Base-by-base conservation (phyloP, 2,329 filamentous ascomycete genomes). In the Elsinoe arachidis region DNA sequence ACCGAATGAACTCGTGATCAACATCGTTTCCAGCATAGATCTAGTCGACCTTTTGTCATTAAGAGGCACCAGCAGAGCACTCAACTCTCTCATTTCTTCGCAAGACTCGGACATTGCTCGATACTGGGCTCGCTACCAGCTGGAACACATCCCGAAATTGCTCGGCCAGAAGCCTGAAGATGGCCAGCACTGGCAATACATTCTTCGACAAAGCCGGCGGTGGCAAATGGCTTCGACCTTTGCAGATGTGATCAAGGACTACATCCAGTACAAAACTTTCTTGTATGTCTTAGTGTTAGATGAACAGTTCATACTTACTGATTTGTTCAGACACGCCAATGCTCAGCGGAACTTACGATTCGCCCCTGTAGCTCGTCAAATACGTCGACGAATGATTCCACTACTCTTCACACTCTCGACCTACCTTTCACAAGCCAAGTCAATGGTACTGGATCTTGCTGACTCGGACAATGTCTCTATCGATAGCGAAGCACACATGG, bases 261-360 rank as follows among this genome's bases (percentile, higher is more conserved):
- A 54, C 35, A 58, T 58, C 21, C 56, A 58, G 30, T 58, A 58
- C 39, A 58, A 58, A 38, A 58, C 56, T 21, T 54, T 58, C 15
- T 35, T 58, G 47, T 57, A 41, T 3, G 55, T 57, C 26, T 30
- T 30, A 17, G 30, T 14, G 6, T 21, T 26, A 33, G n/a, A 43
- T 11, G 21, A 15, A 41, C 7, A 15, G 23, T 44, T 6, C 1
- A 34, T 12, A 10, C 21, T 49, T 23, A 37, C 19, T 38, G 35
- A 26, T 17, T 26, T 39, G 6, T 11, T 15, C 33, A 57, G 55
- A 12, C 47, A 58, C 17, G 30, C 52, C 9, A 53, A 52, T 15
- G 56, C 56, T n/a, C 56, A 58, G 17, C 35, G 49, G 2, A 52
- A 58, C 19, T 17, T 46, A 35, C 46, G 56, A 7, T 58, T 58